Percentiles rank a stretch among this genome's conserved stretches.
Conservation (phyloP, 2,329 filamentous ascomycete species). For the Falciphora oryzae region DNA sequence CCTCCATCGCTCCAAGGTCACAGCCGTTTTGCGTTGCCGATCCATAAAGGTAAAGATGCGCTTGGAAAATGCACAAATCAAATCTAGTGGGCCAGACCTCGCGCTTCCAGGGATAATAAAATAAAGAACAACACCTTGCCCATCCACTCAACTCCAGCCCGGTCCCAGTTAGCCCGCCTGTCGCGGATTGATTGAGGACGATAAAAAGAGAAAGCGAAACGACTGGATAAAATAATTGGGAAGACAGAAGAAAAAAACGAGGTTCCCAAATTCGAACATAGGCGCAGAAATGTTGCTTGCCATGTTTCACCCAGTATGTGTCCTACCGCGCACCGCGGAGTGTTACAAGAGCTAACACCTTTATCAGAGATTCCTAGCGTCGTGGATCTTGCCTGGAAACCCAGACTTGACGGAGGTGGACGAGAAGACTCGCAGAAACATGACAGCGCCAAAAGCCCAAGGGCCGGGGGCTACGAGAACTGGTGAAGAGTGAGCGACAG, state of each 20-base stretch:
- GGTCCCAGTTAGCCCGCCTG: not conserved
- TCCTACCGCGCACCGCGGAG: not conserved
- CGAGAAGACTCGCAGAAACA: not conserved
- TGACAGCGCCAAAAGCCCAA: not conserved
- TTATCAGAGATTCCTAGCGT: not conserved
- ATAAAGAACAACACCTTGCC: not conserved
- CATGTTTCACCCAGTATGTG: not conserved
- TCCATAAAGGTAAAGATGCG: no score
- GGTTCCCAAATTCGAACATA: not conserved
- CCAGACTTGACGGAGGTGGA: no score
- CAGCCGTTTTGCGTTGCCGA: not conserved
- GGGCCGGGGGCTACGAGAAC: not conserved
- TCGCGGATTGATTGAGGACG: not conserved
- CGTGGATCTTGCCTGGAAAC: not conserved
- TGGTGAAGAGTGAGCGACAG: not conserved
- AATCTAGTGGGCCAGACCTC: not conserved
- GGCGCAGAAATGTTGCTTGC: not conserved
- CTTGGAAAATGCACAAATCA: not conserved
- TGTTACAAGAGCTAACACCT: not conserved
- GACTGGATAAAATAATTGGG: not conserved
- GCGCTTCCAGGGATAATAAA: not conserved
- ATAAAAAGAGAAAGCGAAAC: conserved; percentile 13
- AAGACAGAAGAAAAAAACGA: conserved; percentile 6
- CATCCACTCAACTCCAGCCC: not conserved
- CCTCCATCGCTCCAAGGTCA: not conserved